Base-by-base conservation (phyloP, 495 filamentous ascomycete genomes). In the Aspergillus funiculosus region DNA sequence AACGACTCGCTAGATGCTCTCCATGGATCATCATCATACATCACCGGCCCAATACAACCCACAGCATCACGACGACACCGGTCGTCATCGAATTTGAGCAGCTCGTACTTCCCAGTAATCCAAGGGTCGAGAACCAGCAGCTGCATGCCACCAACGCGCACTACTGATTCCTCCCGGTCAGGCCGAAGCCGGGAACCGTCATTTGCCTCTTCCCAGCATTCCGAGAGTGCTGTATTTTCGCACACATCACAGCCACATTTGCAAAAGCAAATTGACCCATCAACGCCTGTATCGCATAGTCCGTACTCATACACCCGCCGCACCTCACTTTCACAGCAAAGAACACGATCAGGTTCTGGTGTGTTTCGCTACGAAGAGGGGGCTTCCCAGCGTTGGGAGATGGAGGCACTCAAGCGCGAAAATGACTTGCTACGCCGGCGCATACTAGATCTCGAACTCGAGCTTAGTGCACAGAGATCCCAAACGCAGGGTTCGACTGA, bases 371-470 rank as follows among this genome's bases (percentile, higher is more conserved):
- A 84, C 58, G 86, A 91, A 53, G 87, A 94, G 60, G 74, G 77
- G 2, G 72, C 78, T 0, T 73, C 77, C 39, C 82, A 86, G 44
- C 75, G 80, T 29, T 70, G 72, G 36, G 88, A 94, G 57, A 56
- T 92, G 9, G 88, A 94, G 35, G 64, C 64, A 5, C 77, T 83
- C 27, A 88, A 85, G 63, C 68, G 74, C 7, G 89, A 95, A 67
- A 95, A 95, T 56, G 89, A 94, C 43, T 60, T 70, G 27, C 69
- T 95, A 32, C 82, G 82, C 53, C 70, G 75, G 38, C 76, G 86
- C 15, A 78, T 95, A 17, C 74, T 81, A 37, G 87, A 90, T 48
- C 66, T 94, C 21, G 89, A 94, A 54, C 64, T 94, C 22, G 89
- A 94, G 54, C 53, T 51, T 11, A 53, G 44, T 6, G 25, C 68